Evolutionary conservation across 1,284 basidiomycete species (phyloP), one percentile per base, ranked within the genome.

Genomic region (Tetrapyrgos nigripes): DNA sequence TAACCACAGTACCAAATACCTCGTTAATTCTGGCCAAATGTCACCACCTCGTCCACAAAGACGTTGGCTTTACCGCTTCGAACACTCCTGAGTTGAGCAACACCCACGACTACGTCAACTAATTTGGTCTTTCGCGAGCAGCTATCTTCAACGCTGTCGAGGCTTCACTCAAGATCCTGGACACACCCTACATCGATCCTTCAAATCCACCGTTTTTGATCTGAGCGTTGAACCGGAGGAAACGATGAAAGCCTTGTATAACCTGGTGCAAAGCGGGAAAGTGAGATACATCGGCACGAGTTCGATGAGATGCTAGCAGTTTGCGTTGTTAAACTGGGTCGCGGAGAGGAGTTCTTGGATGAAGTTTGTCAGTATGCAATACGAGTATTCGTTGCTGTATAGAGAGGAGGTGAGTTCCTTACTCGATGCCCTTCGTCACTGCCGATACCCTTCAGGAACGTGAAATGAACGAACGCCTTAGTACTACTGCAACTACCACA

Each of bases 11-110:
- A 78, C 68, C 68, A 82, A 17, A 83, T 89, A 50, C 84, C 85
- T 8, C 78, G 88, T 44, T 82, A 43, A 77, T 84, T 57, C 68
- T 77, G 4, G 77, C 80, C 10, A 85, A 83, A 61, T 70, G 69
- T 21, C 53, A 52, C 3, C 59, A 62, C 2, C 21, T 65, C 29
- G 71, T 74, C 1, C 50, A 21, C 5, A 26, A 47, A 49, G 54
- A 55, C 27, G 28, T 57, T n/a, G 29, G 45, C 13, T 10, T 53
- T 17, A n/a, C n/a, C 17, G 31, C 33, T 17, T 14, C 23, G 14
- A 9, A 21, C 1, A 13, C 14, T 1, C 64, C 63, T 0, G 50
- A 37, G 1, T 60, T 71, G 19, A 53, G 57, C 11, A 43, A 72
- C 1, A 59, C 57, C 2, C 67, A 68, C 3, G 72, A 76, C 40